phyloP scores from a whole-genome alignment of 2,329 filamentous ascomycete species.

The Myriangium duriaei region DNA sequence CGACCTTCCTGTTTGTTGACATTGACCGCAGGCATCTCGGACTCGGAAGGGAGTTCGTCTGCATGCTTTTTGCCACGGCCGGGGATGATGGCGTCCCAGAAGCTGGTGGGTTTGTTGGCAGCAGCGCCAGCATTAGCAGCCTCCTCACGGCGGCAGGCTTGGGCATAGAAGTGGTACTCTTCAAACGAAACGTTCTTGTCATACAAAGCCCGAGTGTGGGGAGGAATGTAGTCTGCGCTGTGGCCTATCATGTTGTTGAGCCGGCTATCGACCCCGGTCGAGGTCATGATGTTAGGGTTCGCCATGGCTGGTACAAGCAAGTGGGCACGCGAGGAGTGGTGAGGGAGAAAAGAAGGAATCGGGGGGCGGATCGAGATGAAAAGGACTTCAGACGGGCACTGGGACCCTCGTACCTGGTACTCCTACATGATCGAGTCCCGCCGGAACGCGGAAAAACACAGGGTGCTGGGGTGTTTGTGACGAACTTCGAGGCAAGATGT shows the following conservation, averaged over 20 bases:
- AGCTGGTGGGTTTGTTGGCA: constrained; percentile 12
- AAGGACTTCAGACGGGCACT: no score
- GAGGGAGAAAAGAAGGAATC: background rate
- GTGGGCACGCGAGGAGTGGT: background rate
- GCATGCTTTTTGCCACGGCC: background rate
- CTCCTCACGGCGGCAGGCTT: constrained; percentile 13
- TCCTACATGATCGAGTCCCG: no score
- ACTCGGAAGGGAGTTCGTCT: background rate
- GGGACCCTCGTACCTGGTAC: no score
- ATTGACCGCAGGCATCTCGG: background rate
- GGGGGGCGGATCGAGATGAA: no score
- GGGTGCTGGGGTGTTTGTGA: no score
- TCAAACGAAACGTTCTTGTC: constrained; percentile 17
- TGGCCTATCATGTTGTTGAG: constrained; percentile 1
- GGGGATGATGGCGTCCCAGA: constrained; percentile 12
- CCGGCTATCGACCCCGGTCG: constrained; percentile 6
- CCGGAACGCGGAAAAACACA: no score
- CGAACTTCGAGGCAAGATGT: no score
- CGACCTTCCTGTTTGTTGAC: constrained; percentile 1
- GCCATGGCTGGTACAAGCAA: background rate
- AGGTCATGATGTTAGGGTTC: constrained; percentile 4
- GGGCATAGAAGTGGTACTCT: constrained; percentile 16
- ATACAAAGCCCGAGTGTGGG: constrained; percentile 19
- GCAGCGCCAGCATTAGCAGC: constrained; percentile 13
- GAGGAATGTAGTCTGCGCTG: constrained; percentile 15